Conservation (phyloP, 2,329 filamentous ascomycete species). For the Botryotinia narcissicola region DNA sequence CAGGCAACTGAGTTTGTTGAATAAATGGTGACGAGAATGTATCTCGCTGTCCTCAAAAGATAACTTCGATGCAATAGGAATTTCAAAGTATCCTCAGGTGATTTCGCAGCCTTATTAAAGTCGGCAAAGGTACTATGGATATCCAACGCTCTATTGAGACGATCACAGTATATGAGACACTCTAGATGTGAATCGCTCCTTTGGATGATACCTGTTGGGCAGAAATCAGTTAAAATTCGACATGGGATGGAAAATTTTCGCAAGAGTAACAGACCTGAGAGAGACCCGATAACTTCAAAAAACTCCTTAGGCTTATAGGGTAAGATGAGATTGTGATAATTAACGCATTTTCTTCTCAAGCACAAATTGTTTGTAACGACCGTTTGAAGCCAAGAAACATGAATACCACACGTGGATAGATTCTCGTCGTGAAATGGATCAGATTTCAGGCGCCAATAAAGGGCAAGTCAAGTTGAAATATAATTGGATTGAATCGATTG, state of each 20-base stretch:
- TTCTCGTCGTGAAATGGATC: neutral
- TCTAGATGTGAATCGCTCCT: neutral
- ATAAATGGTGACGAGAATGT: neutral
- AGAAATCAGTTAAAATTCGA: slow-evolving; percentile 3
- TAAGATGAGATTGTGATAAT: neutral
- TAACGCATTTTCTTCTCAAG: neutral
- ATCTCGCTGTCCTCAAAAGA: neutral
- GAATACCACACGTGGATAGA: slow-evolving; percentile 7
- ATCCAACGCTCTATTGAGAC: neutral
- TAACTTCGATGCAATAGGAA: neutral
- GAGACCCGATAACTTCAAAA: neutral
- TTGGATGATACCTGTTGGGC: neutral
- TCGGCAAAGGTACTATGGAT: neutral
- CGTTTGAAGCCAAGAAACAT: neutral
- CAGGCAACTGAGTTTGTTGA: neutral
- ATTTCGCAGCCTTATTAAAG: neutral
- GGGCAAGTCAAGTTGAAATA: neutral
- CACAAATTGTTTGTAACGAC: neutral
- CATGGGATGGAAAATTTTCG: neutral
- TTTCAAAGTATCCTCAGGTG: neutral
- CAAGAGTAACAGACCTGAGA: slow-evolving; percentile 12
- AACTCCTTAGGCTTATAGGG: neutral
- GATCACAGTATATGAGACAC: neutral
- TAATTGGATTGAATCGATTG: neutral
- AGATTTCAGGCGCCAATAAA: neutral